Evolutionary conservation across 2,329 filamentous ascomycete species (phyloP).

Genomic region (Mollisia scopiformis): DNA sequence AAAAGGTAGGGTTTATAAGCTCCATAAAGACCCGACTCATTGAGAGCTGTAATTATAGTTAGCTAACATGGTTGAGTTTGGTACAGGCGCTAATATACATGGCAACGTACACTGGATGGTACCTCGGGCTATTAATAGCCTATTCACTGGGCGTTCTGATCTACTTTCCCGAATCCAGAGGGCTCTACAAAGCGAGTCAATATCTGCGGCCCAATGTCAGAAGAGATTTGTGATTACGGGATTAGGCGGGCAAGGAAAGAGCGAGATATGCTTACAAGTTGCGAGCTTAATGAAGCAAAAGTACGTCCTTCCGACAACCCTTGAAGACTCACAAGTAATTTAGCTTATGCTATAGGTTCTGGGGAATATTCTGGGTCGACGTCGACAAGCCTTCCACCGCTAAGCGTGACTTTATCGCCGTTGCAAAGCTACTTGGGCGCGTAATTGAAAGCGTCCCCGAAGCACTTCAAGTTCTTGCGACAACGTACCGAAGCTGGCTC

Average conservation of each 20-base stretch:
- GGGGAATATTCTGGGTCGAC: conserved; percentile 27
- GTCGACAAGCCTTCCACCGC: conserved; percentile 20
- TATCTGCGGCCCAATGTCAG: conserved; percentile 9
- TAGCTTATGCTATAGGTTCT: conserved; percentile 21
- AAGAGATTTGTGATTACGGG: conserved; percentile 29
- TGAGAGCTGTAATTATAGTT: neutral
- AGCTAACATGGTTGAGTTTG: conserved; percentile 3
- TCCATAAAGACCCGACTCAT: neutral
- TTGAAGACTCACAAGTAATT: conserved; percentile 6
- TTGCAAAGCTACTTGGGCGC: conserved; percentile 16
- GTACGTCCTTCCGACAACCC: conserved; percentile 9
- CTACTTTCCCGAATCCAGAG: conserved; percentile 19
- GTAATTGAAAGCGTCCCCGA: conserved; percentile 15
- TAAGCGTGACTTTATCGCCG: conserved; percentile 18
- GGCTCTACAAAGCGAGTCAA: conserved; percentile 17
- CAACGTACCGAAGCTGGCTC: conserved; percentile 35
- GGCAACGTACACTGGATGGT: conserved; percentile 10
- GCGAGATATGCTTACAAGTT: conserved; percentile 26
- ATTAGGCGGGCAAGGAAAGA: conserved; percentile 29
- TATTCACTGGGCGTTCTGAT: conserved; percentile 26
- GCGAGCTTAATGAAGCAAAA: conserved; percentile 25
- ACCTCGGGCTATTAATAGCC: conserved; percentile 14
- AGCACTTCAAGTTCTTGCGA: conserved; percentile 25
- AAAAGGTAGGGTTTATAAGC: neutral
- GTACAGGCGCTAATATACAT: conserved; percentile 8